Percentiles rank a stretch among this genome's conserved stretches.
Evolutionary conservation across 2,329 filamentous ascomycete species (phyloP).

Genomic region (Paecilomyces sp.): DNA sequence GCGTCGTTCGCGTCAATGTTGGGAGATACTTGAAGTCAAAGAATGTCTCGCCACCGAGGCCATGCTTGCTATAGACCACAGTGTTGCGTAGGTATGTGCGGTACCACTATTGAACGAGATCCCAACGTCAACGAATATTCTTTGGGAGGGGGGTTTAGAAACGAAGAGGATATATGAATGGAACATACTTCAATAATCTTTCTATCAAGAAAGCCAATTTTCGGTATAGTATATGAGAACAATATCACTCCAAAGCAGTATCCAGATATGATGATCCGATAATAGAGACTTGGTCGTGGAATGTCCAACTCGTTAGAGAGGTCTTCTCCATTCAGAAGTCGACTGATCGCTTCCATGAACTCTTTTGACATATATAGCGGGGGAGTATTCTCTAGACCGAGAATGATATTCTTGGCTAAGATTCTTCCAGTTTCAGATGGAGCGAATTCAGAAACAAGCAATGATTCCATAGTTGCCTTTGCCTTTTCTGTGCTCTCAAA

Average conservation of each 20-base stretch:
- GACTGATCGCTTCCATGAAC: constrained; percentile 60
- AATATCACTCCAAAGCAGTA: constrained; percentile 42
- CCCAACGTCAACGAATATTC: too few species aligned
- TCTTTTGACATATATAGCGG: constrained; percentile 59
- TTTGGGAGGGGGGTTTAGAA: too few species aligned
- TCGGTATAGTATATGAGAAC: not conserved
- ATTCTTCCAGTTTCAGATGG: constrained; percentile 57
- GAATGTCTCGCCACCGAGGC: too few species aligned
- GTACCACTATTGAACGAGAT: too few species aligned
- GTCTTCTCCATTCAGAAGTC: constrained; percentile 63
- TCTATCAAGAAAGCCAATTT: not conserved
- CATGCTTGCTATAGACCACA: too few species aligned
- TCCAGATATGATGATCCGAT: constrained; percentile 53
- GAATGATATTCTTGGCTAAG: constrained; percentile 69
- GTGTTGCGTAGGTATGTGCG: too few species aligned
- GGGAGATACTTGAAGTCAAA: too few species aligned
- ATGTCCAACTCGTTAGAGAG: constrained; percentile 56
- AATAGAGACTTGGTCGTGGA: constrained; percentile 49
- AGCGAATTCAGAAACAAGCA: constrained; percentile 59
- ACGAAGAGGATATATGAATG: not conserved
- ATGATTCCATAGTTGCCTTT: constrained; percentile 58
- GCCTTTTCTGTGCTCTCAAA: constrained; percentile 52
- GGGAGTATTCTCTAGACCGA: constrained; percentile 57
- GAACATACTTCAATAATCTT: not conserved
- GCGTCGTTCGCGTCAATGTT: too few species aligned